These are phyloP conservation scores for Phytophthora podocarpi DNA, from an alignment of 352 stramenopile species.

Conservation along the genomic window DNA sequence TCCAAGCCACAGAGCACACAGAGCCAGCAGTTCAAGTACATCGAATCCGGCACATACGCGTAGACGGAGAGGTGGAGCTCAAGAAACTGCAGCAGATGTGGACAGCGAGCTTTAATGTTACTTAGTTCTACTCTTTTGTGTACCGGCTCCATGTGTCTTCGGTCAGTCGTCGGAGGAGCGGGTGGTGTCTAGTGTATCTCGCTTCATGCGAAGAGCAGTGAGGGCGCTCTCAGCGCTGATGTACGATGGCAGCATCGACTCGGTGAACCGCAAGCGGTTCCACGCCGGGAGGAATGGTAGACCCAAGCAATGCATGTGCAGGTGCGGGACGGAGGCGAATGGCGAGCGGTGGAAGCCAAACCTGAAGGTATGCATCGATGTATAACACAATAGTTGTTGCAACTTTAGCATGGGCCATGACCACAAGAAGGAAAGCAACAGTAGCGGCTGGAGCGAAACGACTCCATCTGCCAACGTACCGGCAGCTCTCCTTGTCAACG, in stretches of 20 bases:
- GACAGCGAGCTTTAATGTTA: slow-evolving; percentile 23
- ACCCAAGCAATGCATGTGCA: slow-evolving; percentile 78
- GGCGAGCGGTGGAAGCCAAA: slow-evolving; percentile 75
- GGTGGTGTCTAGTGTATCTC: slow-evolving; percentile 21
- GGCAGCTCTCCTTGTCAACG: slow-evolving; percentile 28
- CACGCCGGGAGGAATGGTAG: slow-evolving; percentile 63
- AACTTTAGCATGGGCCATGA: not conserved
- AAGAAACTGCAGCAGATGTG: not conserved
- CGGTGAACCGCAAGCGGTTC: slow-evolving; percentile 66
- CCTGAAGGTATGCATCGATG: too few species aligned
- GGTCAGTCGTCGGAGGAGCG: slow-evolving; percentile 24
- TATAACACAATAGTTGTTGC: not conserved
- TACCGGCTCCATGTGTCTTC: slow-evolving; percentile 6
- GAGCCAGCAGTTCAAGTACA: slow-evolving; percentile 84
- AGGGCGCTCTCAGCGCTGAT: slow-evolving; percentile 56
- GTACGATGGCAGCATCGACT: slow-evolving; percentile 62
- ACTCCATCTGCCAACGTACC: slow-evolving; percentile 32
- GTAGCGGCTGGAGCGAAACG: not conserved
- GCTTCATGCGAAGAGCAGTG: slow-evolving; percentile 27
- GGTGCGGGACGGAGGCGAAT: slow-evolving; percentile 73
- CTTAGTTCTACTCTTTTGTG: slow-evolving; percentile 29
- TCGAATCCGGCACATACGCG: slow-evolving; percentile 80
- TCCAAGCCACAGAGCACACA: slow-evolving; percentile 80
- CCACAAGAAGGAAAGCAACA: not conserved
- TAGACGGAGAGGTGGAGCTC: slow-evolving; percentile 13